phyloP scores from a whole-genome alignment of 768 basidiomycete species.

The Lentinula raphanica region DNA sequence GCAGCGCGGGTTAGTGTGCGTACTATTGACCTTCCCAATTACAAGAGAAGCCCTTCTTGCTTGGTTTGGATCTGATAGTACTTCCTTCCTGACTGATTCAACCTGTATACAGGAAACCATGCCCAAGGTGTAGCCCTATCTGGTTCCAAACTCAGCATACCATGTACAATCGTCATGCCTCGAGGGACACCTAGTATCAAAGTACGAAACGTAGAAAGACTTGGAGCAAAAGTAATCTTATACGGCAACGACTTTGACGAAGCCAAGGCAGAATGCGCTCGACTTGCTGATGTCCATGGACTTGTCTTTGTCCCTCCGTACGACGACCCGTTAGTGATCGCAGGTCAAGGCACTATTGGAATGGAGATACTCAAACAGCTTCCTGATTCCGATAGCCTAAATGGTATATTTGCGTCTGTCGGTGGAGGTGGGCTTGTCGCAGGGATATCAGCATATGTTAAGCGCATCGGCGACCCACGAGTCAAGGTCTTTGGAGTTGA shows the following conservation, averaged over 20 bases:
- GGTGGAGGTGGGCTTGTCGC: slow-evolving; percentile 92
- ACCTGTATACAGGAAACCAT: slow-evolving; percentile 72
- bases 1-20: slow-evolving; percentile 91
- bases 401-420: slow-evolving; percentile 84
- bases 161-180: slow-evolving; percentile 99
- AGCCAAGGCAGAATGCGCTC: slow-evolving; percentile 90
- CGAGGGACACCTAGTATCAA: slow-evolving; percentile 93
- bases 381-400: slow-evolving; percentile 66
- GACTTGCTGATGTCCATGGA: slow-evolving; percentile 69
- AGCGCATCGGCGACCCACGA: slow-evolving; percentile 81
- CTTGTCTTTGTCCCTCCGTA: slow-evolving; percentile 94
- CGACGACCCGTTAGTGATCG: slow-evolving; percentile 94
- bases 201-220: slow-evolving; percentile 87
- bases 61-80: too few species aligned
- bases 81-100: neutral
- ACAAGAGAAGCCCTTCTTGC: slow-evolving; percentile 6
- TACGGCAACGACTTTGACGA: slow-evolving; percentile 93
- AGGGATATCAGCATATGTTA: slow-evolving; percentile 91
- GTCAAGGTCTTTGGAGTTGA: slow-evolving; percentile 88
- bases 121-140: slow-evolving; percentile 98
- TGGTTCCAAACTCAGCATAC: slow-evolving; percentile 79
- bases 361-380: slow-evolving; percentile 94
- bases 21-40: slow-evolving; percentile 21
- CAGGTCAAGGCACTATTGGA: slow-evolving; percentile 93
- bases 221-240: slow-evolving; percentile 92